Base-by-base conservation (phyloP, 352 stramenopile genomes). In the Pythium folliculosum region DNA sequence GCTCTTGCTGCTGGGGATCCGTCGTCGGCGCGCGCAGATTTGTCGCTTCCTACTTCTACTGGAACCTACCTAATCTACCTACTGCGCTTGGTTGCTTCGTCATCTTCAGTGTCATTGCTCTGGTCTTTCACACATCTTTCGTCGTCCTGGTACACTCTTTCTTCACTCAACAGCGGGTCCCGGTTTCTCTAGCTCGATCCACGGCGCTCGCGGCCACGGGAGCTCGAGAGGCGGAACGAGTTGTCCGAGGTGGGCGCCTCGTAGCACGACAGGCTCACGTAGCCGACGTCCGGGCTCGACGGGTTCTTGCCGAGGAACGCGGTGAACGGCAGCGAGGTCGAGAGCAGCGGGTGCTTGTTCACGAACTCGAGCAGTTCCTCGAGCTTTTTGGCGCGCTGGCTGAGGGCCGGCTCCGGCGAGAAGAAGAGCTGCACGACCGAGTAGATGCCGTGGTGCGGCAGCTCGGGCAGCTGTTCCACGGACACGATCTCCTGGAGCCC, bases 301-400 rank as follows among this genome's bases (percentile, higher is more conserved):
- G 83, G 83, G 60, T 88, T 90, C 70, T 86, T 90, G 69, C 83
- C 83, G 32, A 90, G 81, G 60, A 91, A 91, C 22, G 77, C 70
- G 59, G 65, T 75, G 65, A 90, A 91, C 4, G 71, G 69, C 22
- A 61, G 35, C 35, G 73, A 77, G 43, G 71, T 76, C 19, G 71
- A 73, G 13, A 91, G 71, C 55, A 74, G 51, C 57, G 83, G 79
- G 66, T 90, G 77, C 30, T 71, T 70, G 56, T 82, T 84, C 58
- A 90, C 83, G 64, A 75, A 76, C 60, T 89, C 63, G 45, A 91
- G 75, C 27, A 91, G 49, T 59, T 84, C 67, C 62, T 91, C 78
- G 22, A 91, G 74, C 40, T 70, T 71, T 50, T 78, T 71, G 12
- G 81, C 79, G 30, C 83, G 81, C n/a, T 77, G 63, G 35, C 76